phyloP scores from a whole-genome alignment of 2,329 filamentous ascomycete genomes.

The Tricladium varicosporioides region DNA sequence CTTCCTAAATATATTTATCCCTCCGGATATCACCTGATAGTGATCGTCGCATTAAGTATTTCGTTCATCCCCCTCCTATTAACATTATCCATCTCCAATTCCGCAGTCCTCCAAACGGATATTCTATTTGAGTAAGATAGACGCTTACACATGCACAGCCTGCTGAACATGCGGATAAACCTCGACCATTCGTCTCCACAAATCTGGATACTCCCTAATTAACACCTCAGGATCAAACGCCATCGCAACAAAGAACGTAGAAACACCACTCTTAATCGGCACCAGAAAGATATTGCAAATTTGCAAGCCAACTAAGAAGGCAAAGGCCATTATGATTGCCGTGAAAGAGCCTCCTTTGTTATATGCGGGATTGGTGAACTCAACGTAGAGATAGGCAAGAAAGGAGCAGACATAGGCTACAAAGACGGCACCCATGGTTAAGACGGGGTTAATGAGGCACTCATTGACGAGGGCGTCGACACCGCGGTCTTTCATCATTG shows the following conservation, averaged over 20 bases:
- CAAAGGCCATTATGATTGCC: slow-evolving; percentile 75
- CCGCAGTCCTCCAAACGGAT: too few species aligned
- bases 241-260: slow-evolving; percentile 84
- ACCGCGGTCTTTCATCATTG: slow-evolving; percentile 86
- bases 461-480: slow-evolving; percentile 82
- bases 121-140: too few species aligned
- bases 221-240: slow-evolving; percentile 71
- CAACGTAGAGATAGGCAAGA: slow-evolving; percentile 81
- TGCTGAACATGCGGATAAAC: slow-evolving; percentile 84
- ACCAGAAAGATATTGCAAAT: slow-evolving; percentile 88
- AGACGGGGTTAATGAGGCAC: slow-evolving; percentile 44
- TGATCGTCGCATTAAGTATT: too few species aligned
- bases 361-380: slow-evolving; percentile 78
- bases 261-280: slow-evolving; percentile 82
- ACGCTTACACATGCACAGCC: slow-evolving; percentile 40
- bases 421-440: slow-evolving; percentile 77
- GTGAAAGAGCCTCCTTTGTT: slow-evolving; percentile 69
- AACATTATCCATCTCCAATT: neutral
- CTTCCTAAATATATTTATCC: neutral
- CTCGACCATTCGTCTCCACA: slow-evolving; percentile 75
- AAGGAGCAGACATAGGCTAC: slow-evolving; percentile 81
- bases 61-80: neutral
- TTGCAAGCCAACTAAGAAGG: slow-evolving; percentile 87
- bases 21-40: neutral
- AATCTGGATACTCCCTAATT: slow-evolving; percentile 75